Base-by-base conservation (phyloP, 768 basidiomycete genomes). In the Mycena crocata region DNA sequence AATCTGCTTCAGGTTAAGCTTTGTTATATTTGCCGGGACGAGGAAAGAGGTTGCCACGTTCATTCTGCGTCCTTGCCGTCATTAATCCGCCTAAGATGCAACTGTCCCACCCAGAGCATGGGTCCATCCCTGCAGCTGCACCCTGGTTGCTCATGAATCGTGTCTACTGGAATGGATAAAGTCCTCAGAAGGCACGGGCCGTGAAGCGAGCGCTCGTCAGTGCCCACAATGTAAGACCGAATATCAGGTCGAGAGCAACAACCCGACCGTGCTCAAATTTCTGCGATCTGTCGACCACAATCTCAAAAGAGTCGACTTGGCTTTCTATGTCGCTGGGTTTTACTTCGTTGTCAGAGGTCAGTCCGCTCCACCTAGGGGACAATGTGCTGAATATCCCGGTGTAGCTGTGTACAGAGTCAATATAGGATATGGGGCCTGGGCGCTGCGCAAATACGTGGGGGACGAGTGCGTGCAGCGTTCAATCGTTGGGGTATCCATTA, bases 141-240 rank as follows among this genome's bases (percentile, higher is more conserved):
- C 93, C 0, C 85, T 94, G 40, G 81, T 94, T 42, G 93, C 93
- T 3, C 93, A 94, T 76, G 91, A 94, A 74, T 79, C 87, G 0
- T 94, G 93, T 78, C 86, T 94, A 19, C 83, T 93, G 34, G 86
- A 89, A 68, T 94, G 93, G 93, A 92, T 94, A 40, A 86, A 89
- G 65, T 84, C 90, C 21, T 86, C 92, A 4, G 90, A 94, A 70
- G 81, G 84, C 26, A 88, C 83, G 9, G 77, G 82, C 13, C 86
- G 89, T 12, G 83, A 86, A 31, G 78, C 84, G 1, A 90, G 91
- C 73, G 91, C 92, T 0, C 84, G 93, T 66, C 92, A 93, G 73
- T 94, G 93, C 71, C 92, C 93, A 0, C 93, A 94, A 67, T 94
- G 93, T 66, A 84, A 89, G 14, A 81, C 89, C 0, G 71, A 73